These are phyloP conservation scores for Helicostylum pulchrum DNA, from an alignment of 192 early-diverging fungal genomes.

Conservation along the genomic window DNA sequence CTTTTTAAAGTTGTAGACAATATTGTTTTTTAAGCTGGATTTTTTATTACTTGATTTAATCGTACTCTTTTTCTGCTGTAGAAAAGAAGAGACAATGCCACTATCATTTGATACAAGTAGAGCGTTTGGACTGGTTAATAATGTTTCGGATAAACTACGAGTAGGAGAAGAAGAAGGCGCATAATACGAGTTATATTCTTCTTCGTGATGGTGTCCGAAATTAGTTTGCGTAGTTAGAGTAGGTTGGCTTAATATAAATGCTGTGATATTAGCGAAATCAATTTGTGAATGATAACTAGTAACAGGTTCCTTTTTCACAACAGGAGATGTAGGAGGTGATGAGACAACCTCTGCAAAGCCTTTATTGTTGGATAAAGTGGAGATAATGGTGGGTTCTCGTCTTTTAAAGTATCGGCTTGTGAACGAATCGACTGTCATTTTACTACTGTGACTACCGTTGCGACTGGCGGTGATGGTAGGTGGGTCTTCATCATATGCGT, in stretches of 20 bases:
- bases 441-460: conserved; percentile 11
- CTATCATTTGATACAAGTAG: neutral
- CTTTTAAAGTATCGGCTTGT: neutral
- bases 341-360: neutral
- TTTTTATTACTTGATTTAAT: neutral
- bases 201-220: neutral
- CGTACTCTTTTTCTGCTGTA: neutral
- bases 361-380: neutral
- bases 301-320: neutral
- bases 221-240: neutral
- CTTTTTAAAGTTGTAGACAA: neutral
- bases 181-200: neutral
- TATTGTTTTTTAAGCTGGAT: neutral
- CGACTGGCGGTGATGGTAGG: conserved; percentile 2
- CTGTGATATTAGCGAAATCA: conserved; percentile 4
- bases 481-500: conserved; percentile 25
- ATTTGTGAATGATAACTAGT: conserved; percentile 1
- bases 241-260: conserved; percentile 4
- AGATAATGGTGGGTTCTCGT: neutral
- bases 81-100: neutral
- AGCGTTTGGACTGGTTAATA: neutral
- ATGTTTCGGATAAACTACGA: no score
- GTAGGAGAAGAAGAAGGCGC: neutral
- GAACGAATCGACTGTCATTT: conserved; percentile 4
- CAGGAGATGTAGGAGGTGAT: neutral